These are phyloP conservation scores for Boletellus sp. DNA, from an alignment of 768 basidiomycete species.

Conservation along the genomic window DNA sequence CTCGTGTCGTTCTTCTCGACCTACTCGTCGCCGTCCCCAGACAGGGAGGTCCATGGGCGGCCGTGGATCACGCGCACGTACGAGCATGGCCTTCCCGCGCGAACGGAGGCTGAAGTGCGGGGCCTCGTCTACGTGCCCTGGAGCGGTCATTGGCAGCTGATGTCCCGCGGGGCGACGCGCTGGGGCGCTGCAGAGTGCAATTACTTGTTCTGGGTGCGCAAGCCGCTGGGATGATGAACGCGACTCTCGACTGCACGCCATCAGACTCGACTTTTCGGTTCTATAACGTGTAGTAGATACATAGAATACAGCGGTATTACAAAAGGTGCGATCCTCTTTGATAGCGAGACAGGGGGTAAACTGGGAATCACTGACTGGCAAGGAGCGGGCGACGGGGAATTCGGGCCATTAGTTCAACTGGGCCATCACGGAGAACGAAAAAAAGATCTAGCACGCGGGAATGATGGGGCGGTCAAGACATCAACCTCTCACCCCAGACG, in stretches of 20 bases:
- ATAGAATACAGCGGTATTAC: slow-evolving; percentile 6
- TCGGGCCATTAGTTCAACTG: not conserved
- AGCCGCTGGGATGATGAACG: slow-evolving; percentile 39
- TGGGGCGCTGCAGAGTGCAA: slow-evolving; percentile 59
- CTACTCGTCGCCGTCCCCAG: slow-evolving; percentile 36
- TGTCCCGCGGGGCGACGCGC: slow-evolving; percentile 48
- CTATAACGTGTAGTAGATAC: slow-evolving; percentile 19
- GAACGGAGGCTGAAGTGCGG: slow-evolving; percentile 73
- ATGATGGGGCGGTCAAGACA: slow-evolving; percentile 44
- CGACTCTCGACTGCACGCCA: not conserved
- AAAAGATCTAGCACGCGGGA: not conserved
- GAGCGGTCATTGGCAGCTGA: slow-evolving; percentile 64
- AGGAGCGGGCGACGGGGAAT: not conserved
- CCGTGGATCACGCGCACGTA: slow-evolving; percentile 62
- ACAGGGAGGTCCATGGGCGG: slow-evolving; percentile 12
- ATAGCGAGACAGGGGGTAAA: not conserved
- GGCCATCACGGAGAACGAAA: not conserved
- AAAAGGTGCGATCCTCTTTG: not conserved
- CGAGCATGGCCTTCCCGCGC: slow-evolving; percentile 46
- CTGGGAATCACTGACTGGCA: not conserved
- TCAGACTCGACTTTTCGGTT: not conserved
- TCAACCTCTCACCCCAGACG: slow-evolving; percentile 76
- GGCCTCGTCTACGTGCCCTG: slow-evolving; percentile 77
- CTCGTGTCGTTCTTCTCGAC: slow-evolving; percentile 77
- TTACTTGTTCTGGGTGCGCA: slow-evolving; percentile 87